Evolutionary conservation across 495 filamentous ascomycete genomes (phyloP).

Genomic region (Choiromyces venosus): DNA sequence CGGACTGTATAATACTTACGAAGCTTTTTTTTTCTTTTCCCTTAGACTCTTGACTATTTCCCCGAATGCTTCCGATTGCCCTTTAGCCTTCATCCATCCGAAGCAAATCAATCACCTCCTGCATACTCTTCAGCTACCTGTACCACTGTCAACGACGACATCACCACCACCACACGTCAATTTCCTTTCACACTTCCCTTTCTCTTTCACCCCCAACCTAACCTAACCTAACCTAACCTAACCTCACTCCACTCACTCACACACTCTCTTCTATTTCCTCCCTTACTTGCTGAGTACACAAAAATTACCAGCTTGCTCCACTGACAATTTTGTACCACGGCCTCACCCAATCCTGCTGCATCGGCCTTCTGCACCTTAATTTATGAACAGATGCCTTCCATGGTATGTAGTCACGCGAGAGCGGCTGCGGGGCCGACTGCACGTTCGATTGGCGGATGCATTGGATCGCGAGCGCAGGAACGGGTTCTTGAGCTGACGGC

Average conservation of each 20-base stretch:
- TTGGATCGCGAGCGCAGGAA: conserved; percentile 32
- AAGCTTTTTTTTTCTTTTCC: background rate
- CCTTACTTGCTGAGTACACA: background rate
- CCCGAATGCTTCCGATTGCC: conserved; percentile 1
- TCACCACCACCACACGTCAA: background rate
- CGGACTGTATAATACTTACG: background rate
- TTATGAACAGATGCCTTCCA: conserved; percentile 34
- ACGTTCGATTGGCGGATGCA: conserved; percentile 30
- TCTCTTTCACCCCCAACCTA: background rate
- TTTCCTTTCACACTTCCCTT: background rate
- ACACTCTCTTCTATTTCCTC: background rate
- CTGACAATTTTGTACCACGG: background rate
- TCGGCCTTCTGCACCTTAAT: conserved; percentile 24
- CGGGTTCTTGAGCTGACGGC: conserved; percentile 32
- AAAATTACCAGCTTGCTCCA: background rate
- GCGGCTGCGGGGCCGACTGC: conserved; percentile 26
- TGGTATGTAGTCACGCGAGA: conserved; percentile 33
- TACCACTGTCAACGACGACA: background rate
- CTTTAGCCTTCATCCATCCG: background rate
- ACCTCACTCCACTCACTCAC: background rate
- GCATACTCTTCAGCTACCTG: conserved; percentile 1
- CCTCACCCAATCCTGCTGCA: background rate
- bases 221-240: background rate
- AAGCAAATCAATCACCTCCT: background rate
- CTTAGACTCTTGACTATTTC: background rate